A percentile compares a stretch with the other conserved stretches of the same genome.
These are phyloP conservation scores for Jaapia argillacea DNA, from an alignment of 768 basidiomycete genomes.

Conservation along the genomic window DNA sequence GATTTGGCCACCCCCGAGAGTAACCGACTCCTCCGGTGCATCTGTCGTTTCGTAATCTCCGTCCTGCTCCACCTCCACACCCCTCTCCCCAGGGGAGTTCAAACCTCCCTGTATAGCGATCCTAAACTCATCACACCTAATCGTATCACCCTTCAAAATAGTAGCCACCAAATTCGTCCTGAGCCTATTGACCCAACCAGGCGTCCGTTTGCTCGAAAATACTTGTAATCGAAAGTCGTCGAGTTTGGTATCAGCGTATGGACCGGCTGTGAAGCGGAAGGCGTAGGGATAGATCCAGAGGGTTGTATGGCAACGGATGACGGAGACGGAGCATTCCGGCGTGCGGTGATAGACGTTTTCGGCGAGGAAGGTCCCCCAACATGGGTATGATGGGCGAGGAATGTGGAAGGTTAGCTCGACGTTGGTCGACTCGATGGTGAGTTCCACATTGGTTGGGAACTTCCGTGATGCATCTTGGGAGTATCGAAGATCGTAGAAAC, in stretches of 20 bases:
- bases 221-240: conserved; percentile 27
- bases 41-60: conserved; percentile 7
- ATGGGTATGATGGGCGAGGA: conserved; percentile 18
- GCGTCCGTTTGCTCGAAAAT: conserved; percentile 22
- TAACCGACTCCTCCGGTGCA: conserved; percentile 5
- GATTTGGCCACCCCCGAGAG: not conserved
- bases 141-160: conserved; percentile 28
- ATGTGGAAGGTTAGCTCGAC: conserved; percentile 12
- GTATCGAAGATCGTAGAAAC: not conserved
- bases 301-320: conserved; percentile 13
- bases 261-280: conserved; percentile 25
- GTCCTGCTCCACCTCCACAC: conserved; percentile 4
- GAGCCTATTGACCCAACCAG: conserved; percentile 25
- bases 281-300: conserved; percentile 30
- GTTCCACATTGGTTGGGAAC: not conserved
- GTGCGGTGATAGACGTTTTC: conserved; percentile 23
- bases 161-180: conserved; percentile 28
- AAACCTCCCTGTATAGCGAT: conserved; percentile 16
- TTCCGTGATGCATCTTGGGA: not conserved
- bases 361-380: conserved; percentile 21
- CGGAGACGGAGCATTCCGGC: conserved; percentile 13
- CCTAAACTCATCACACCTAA: conserved; percentile 27
- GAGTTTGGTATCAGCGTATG: conserved; percentile 24
- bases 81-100: not conserved
- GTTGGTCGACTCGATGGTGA: not conserved